These are phyloP conservation scores for Daldinia bambusicola DNA, from an alignment of 495 filamentous ascomycete genomes.

Conservation along the genomic window DNA sequence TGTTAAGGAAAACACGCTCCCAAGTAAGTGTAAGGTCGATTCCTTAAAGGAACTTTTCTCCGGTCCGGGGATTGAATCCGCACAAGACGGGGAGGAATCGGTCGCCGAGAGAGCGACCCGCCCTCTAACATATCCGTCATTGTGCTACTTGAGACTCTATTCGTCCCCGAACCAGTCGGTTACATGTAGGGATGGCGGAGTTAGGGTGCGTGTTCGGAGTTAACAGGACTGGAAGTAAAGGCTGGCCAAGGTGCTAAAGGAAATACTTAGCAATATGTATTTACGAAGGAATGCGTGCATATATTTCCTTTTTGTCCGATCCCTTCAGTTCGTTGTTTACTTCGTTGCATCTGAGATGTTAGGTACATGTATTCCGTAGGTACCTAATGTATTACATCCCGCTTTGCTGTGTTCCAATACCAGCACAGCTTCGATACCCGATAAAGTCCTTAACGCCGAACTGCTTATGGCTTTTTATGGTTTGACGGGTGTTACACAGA, in stretches of 20 bases:
- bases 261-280: too few species aligned
- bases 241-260: neutral
- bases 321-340: neutral
- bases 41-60: neutral
- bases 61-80: neutral
- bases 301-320: neutral
- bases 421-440: neutral
- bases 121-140: neutral
- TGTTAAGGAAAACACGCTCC: neutral
- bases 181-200: neutral
- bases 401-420: neutral
- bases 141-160: neutral
- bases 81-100: neutral
- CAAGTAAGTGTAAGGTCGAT: neutral
- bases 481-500: neutral
- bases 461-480: neutral
- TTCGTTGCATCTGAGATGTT: too few species aligned
- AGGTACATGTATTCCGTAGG: too few species aligned
- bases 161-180: neutral
- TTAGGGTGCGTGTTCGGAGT: constrained; percentile 3
- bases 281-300: neutral
- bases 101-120: neutral
- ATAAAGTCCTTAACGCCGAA: neutral
- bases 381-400: too few species aligned
- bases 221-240: neutral